These are phyloP conservation scores for Funneliformis caledonium DNA, from an alignment of 371 early-diverging fungal genomes.

Conservation along the genomic window DNA sequence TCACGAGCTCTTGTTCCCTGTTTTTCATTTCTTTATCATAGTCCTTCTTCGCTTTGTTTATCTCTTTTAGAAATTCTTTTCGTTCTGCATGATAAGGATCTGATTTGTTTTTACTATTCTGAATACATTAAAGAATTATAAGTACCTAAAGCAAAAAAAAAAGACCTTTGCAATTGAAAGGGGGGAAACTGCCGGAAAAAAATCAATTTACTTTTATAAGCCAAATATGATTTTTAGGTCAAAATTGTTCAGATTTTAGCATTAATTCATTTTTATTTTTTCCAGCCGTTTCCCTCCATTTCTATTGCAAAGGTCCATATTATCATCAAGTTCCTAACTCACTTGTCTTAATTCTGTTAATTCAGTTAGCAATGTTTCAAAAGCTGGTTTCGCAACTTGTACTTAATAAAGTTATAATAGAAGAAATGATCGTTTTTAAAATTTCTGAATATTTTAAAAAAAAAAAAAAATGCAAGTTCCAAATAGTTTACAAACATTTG, in stretches of 20 bases:
- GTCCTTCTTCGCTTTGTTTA: neutral
- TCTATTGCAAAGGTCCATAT: neutral
- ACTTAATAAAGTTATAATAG: neutral
- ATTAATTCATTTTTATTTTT: no score
- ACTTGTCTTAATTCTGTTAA: conserved; percentile 18
- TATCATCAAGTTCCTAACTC: no score
- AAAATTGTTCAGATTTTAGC: no score
- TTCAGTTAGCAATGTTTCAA: neutral
- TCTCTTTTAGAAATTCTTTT: neutral
- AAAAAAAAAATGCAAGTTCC: neutral
- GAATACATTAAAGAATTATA: neutral
- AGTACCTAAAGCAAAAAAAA: neutral
- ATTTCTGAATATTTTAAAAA: neutral
- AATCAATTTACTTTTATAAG: no score
- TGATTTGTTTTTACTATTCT: neutral
- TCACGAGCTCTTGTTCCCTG: conserved; percentile 17
- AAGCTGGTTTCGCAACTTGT: neutral
- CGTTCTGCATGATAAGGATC: conserved; percentile 3
- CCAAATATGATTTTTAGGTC: no score
- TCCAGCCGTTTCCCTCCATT: no score
- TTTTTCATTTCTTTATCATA: conserved; percentile 1
- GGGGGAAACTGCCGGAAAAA: no score
- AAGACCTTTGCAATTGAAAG: no score
- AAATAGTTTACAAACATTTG: neutral
- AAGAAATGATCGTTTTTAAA: neutral